Conservation (phyloP, 495 filamentous ascomycete species). For the Penicillium arizonense region DNA sequence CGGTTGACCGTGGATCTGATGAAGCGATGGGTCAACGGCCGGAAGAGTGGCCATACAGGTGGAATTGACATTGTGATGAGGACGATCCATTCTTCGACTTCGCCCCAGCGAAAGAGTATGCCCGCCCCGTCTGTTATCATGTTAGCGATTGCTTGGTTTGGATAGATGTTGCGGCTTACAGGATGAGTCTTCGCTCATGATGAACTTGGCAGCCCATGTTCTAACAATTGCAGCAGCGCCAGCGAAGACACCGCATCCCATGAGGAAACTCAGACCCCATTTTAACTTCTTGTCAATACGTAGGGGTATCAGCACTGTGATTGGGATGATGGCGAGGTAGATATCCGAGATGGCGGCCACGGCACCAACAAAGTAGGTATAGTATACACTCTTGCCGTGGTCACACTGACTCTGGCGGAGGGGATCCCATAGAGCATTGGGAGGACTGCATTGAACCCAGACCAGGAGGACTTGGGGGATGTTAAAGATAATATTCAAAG, state of each 20-base stretch:
- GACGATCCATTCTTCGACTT: constrained; percentile 28
- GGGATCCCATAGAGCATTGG: constrained; percentile 22
- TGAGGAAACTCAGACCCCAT: constrained; percentile 27
- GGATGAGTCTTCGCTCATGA: constrained; percentile 21
- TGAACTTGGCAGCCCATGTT: constrained; percentile 27
- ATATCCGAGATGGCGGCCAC: constrained; percentile 23
- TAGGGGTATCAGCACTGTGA: constrained; percentile 21
- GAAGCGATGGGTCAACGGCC: constrained; percentile 24
- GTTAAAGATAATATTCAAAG: constrained; percentile 20
- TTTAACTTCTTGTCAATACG: constrained; percentile 26
- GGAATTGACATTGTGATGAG: constrained; percentile 29
- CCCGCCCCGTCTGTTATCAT: constrained; percentile 18
- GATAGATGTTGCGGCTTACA: constrained; percentile 8
- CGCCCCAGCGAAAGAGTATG: constrained; percentile 23
- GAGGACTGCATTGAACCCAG: constrained; percentile 25
- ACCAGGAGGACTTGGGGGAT: constrained; percentile 23
- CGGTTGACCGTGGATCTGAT: constrained; percentile 17
- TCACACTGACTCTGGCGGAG: constrained; percentile 16
- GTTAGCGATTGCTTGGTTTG: background rate
- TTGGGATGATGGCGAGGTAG: constrained; percentile 25
- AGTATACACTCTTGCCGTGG: constrained; percentile 23
- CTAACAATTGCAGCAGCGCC: constrained; percentile 25
- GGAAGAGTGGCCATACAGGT: constrained; percentile 25
- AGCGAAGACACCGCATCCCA: constrained; percentile 26
- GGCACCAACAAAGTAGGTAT: constrained; percentile 24